A percentile compares a stretch with the other conserved stretches of the same genome.
Evolutionary conservation across 768 basidiomycete genomes (phyloP).

Genomic region (Leccinum uliginosum): DNA sequence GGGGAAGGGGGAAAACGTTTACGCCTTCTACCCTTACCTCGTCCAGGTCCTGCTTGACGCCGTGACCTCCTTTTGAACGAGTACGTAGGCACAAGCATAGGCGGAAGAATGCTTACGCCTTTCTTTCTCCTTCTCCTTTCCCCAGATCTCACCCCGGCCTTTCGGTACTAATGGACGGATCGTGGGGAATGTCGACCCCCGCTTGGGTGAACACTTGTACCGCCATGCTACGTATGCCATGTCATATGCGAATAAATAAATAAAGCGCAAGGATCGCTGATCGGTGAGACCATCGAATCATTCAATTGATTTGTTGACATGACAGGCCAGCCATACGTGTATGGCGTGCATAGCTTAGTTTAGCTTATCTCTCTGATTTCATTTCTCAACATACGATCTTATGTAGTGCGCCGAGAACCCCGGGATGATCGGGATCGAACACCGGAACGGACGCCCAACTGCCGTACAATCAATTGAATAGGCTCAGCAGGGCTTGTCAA

Average conservation of each 20-base stretch:
- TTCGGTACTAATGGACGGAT: background rate
- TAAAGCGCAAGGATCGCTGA: background rate
- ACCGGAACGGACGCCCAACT: background rate
- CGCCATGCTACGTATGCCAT: background rate
- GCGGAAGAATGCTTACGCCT: background rate
- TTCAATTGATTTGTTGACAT: background rate
- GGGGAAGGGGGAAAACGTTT: background rate
- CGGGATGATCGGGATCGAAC: background rate
- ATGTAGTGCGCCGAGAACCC: background rate
- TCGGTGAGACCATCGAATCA: background rate
- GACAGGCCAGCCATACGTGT: background rate
- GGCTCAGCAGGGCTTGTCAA: background rate
- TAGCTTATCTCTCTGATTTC: slow-evolving; percentile 31
- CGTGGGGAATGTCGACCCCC: background rate
- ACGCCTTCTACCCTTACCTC: background rate
- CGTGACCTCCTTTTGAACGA: background rate
- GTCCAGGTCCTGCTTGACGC: background rate
- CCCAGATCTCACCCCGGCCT: background rate
- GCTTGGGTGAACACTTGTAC: background rate
- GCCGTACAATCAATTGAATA: background rate
- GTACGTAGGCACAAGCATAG: background rate
- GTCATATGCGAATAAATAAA: background rate
- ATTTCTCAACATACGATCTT: background rate
- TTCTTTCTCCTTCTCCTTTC: too few species aligned
- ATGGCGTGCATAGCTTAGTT: background rate